phyloP scores from a whole-genome alignment of 495 filamentous ascomycete species.

The Halenospora varia region DNA sequence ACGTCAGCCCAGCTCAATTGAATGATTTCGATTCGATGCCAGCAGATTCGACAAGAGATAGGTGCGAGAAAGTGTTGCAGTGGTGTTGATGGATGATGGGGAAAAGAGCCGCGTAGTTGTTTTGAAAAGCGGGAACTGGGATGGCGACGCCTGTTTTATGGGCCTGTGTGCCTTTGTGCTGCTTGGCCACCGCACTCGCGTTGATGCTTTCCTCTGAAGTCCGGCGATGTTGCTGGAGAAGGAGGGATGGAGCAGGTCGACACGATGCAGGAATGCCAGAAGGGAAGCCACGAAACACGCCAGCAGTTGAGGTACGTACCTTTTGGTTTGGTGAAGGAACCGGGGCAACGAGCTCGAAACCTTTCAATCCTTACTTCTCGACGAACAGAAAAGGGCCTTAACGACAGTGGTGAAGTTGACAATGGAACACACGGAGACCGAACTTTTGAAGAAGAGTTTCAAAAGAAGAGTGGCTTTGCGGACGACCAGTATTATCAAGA shows the following conservation, averaged over 20 bases:
- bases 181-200: no score
- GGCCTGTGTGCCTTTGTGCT: background rate
- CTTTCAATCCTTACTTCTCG: background rate
- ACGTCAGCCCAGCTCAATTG: constrained; percentile 22
- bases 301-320: constrained; percentile 1
- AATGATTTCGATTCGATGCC: constrained; percentile 10
- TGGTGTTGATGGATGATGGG: background rate
- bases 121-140: background rate
- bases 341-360: background rate
- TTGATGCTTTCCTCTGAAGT: no score
- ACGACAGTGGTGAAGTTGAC: constrained; percentile 24
- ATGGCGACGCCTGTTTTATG: background rate
- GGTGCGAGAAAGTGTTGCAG: background rate
- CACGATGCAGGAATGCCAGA: background rate
- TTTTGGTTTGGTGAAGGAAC: constrained; percentile 6
- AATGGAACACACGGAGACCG: constrained; percentile 9
- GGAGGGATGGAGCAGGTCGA: background rate
- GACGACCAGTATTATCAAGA: constrained; percentile 5
- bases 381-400: constrained; percentile 14
- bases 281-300: background rate
- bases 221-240: background rate
- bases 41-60: background rate
- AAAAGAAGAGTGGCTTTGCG: constrained; percentile 17
- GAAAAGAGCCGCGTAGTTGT: constrained; percentile 1
- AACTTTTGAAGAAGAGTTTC: constrained; percentile 10